Evolutionary conservation across 169 alveolate genomes (phyloP).

Genomic region (Plasmodium relictum): DNA sequence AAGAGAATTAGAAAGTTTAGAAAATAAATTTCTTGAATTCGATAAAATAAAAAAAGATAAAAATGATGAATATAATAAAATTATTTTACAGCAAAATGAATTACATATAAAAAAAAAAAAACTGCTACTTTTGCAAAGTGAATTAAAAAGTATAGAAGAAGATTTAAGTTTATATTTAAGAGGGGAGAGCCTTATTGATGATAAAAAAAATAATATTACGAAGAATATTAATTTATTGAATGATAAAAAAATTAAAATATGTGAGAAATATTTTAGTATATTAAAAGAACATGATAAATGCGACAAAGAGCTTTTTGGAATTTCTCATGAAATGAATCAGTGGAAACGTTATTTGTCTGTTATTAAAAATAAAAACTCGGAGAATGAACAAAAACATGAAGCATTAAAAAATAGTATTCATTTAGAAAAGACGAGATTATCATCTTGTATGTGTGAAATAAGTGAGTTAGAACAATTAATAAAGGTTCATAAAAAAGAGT

Average conservation of each 20-base stretch:
- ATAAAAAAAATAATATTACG: slow-evolving; percentile 41
- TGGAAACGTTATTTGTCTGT: slow-evolving; percentile 51
- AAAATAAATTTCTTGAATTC: slow-evolving; percentile 2
- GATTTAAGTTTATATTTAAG: slow-evolving; percentile 13
- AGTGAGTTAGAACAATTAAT: slow-evolving; percentile 70
- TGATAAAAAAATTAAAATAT: slow-evolving; percentile 74
- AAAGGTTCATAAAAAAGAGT: slow-evolving; percentile 67
- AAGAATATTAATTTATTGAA: slow-evolving; percentile 47
- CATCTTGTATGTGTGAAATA: slow-evolving; percentile 50
- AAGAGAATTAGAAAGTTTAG: slow-evolving; percentile 36
- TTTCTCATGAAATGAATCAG: slow-evolving; percentile 21
- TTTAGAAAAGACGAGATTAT: slow-evolving; percentile 72
- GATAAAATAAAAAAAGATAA: slow-evolving; percentile 58
- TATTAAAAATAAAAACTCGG: slow-evolving; percentile 42
- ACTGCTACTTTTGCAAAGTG: slow-evolving; percentile 46
- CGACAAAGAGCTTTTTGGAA: slow-evolving; percentile 35
- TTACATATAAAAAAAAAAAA: slow-evolving; percentile 75
- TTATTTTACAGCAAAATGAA: slow-evolving; percentile 58
- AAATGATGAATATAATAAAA: slow-evolving; percentile 78
- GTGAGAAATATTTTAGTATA: slow-evolving; percentile 24
- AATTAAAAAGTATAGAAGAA: slow-evolving; percentile 62
- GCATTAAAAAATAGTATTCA: slow-evolving; percentile 45
- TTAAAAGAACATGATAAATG: slow-evolving; percentile 61
- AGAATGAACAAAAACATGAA: slow-evolving; percentile 67
- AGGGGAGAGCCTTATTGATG: slow-evolving; percentile 75